Base-by-base conservation (phyloP, 345 rosid species). In the Luvunga scandens region DNA sequence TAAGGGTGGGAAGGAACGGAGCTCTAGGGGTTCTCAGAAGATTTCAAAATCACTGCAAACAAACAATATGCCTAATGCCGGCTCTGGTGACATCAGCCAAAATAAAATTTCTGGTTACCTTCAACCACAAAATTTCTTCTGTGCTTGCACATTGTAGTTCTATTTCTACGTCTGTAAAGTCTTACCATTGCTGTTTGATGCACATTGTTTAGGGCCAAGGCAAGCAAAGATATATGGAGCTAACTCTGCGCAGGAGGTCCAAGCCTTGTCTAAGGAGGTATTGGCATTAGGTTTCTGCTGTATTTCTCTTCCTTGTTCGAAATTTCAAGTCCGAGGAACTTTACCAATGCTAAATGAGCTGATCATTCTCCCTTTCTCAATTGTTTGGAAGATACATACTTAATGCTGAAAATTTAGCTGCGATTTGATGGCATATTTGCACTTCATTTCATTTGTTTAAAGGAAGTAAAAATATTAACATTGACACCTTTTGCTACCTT, bases 231-330 rank as follows among this genome's bases (percentile, higher is more conserved):
- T 78, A 56, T 73, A 77, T 83, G 80, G 75, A 55, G 80, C 83
- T 75, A 79, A 86, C 81, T 85, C 90, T 75, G 79, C 85, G 10
- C 86, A 75, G 1, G 94, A 94, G 72, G 72, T 90, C 73, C 88
- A 83, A 75, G 88, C 92, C 65, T 81, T 96, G 83, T 90, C 95
- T 39, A 90, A 92, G 84, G 99, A 91, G 97, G 99, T 93, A 90
- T 72, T 34, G 24, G 22, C 75, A 45, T 56, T 75, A 72, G 13
- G 5, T 79, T 69, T 45, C 69, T 53, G 53, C 45, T 61, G 22
- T 45, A 72, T 21, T 72, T 50, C 56, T 71, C 28, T 18, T 61
- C 72, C 27, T 64, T 14, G 71, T 27, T 36, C 27, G 60, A 60
- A 71, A 63, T 75, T 62, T 64, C 38, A 38, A 75, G 66, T 42